Evolutionary conservation across 768 basidiomycete genomes (phyloP).

Genomic region (Termitomyces sp.): DNA sequence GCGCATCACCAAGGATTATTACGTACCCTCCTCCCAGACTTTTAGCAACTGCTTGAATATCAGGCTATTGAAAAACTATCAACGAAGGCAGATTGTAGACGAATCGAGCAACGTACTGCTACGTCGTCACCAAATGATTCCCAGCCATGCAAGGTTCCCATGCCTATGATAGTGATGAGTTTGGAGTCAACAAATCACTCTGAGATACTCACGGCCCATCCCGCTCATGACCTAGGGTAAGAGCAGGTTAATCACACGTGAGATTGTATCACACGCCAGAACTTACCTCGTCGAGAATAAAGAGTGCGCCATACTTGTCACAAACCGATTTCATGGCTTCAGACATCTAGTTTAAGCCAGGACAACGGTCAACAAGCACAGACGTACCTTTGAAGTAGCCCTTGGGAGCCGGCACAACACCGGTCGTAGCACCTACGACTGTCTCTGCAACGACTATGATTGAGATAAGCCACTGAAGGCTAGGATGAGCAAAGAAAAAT

Average conservation of each 20-base stretch:
- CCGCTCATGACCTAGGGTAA: slow-evolving; percentile 70
- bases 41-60: slow-evolving; percentile 87
- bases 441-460: slow-evolving; percentile 75
- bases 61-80: slow-evolving; percentile 32
- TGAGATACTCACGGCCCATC: slow-evolving; percentile 69
- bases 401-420: slow-evolving; percentile 71
- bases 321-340: slow-evolving; percentile 78
- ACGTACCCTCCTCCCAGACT: slow-evolving; percentile 84
- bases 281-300: slow-evolving; percentile 80
- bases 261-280: background rate
- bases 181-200: background rate
- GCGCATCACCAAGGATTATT: background rate
- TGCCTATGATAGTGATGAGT: slow-evolving; percentile 44
- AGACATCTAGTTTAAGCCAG: background rate
- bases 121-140: slow-evolving; percentile 76
- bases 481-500: slow-evolving; percentile 23
- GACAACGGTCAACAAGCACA: background rate
- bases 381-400: slow-evolving; percentile 70
- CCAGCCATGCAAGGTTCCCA: slow-evolving; percentile 89
- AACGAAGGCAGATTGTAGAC: background rate
- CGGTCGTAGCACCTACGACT: slow-evolving; percentile 84
- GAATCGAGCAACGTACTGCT: slow-evolving; percentile 30
- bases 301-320: slow-evolving; percentile 70
- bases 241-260: background rate
- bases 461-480: background rate